phyloP scores from a whole-genome alignment of 148 eudicot genomes.

The Vaccinium corymbosum region DNA sequence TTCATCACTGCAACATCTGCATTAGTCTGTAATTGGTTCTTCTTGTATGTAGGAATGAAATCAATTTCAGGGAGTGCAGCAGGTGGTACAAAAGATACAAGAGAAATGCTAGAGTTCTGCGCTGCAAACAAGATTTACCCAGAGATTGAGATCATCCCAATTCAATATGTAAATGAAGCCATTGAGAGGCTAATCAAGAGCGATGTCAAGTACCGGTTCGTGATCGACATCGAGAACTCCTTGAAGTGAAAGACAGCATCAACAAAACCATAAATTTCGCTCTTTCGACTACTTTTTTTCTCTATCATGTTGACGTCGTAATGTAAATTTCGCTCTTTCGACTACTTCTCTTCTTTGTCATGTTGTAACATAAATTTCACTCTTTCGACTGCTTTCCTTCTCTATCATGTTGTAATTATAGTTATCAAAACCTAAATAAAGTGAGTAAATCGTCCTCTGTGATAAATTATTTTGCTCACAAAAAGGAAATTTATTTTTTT shows the following conservation, averaged over 20 bases:
- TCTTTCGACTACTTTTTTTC: neutral
- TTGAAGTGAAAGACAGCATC: slow-evolving; percentile 34
- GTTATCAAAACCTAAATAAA: too few species aligned
- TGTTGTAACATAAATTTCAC: too few species aligned
- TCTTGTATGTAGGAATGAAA: slow-evolving; percentile 40
- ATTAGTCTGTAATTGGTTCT: neutral
- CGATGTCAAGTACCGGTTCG: slow-evolving; percentile 73
- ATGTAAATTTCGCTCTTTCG: too few species aligned
- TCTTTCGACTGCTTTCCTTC: too few species aligned
- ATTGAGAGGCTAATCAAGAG: slow-evolving; percentile 56
- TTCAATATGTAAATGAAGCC: slow-evolving; percentile 73
- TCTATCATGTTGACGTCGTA: too few species aligned
- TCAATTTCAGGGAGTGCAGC: slow-evolving; percentile 56
- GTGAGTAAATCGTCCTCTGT: too few species aligned
- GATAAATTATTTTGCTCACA: too few species aligned
- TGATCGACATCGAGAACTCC: slow-evolving; percentile 68
- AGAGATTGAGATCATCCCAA: slow-evolving; percentile 57
- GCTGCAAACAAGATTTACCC: slow-evolving; percentile 59
- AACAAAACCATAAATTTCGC: neutral
- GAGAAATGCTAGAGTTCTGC: slow-evolving; percentile 76
- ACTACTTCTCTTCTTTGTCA: too few species aligned
- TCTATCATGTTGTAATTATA: too few species aligned
- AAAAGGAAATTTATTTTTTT: too few species aligned
- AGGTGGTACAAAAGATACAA: slow-evolving; percentile 73
- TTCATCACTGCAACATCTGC: too few species aligned